These are phyloP conservation scores for Rhynchospora tenuis DNA, from an alignment of 176 grass and related monocot genomes.

Conservation along the genomic window DNA sequence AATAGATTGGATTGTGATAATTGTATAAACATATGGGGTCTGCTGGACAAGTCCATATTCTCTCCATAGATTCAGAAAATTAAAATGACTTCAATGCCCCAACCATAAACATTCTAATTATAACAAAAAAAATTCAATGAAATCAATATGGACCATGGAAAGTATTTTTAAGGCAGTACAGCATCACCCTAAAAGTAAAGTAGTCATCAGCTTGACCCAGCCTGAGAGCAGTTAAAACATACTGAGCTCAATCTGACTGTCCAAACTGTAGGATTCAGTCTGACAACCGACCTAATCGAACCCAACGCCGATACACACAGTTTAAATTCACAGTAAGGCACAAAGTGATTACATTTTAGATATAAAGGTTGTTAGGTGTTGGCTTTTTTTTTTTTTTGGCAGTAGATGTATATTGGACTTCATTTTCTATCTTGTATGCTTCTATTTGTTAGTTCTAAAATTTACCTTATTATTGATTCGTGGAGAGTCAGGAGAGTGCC, in stretches of 20 bases:
- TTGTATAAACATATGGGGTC: too few species aligned
- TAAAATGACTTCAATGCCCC: too few species aligned
- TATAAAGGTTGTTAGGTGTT: background rate
- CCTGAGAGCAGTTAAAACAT: background rate
- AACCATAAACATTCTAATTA: too few species aligned
- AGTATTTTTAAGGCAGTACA: too few species aligned
- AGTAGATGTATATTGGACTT: background rate
- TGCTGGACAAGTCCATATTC: too few species aligned
- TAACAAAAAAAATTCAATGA: too few species aligned
- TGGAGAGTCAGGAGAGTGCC: constrained; percentile 40
- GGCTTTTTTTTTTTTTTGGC: background rate
- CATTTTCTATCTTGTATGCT: background rate
- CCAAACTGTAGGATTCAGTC: background rate
- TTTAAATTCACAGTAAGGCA: background rate
- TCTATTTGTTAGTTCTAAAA: background rate
- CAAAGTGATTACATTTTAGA: background rate
- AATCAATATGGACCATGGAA: too few species aligned
- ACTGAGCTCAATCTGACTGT: background rate
- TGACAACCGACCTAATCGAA: background rate
- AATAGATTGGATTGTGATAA: too few species aligned
- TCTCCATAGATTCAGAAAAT: too few species aligned
- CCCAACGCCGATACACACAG: background rate
- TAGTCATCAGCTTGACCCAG: background rate
- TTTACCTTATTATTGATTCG: constrained; percentile 43
- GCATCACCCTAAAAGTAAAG: background rate